Evolutionary conservation across 257 asterid genomes (phyloP), one percentile per base, ranked within the genome.

Genomic region (Primulina huaijiensis): DNA sequence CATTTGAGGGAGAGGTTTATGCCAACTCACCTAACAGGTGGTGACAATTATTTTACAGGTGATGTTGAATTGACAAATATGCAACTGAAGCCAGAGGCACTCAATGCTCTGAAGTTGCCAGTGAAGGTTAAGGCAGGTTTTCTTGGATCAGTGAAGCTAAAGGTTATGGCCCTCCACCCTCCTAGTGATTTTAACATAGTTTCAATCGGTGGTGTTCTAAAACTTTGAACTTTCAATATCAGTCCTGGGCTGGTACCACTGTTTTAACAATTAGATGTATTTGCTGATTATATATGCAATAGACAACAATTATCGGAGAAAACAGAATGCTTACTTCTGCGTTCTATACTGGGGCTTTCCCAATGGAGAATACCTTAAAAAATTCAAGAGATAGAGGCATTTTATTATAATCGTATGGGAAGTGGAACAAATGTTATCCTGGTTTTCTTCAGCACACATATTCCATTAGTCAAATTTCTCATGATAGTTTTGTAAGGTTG

Each of bases 41-140:
- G 30, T 27, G 30, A 2, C 30, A 3, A 27, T 27, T 72, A 70
- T 78, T 29, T 71, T 71, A 64, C 87, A 93, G 99, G 97, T 21
- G 89, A 93, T 79, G 99, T 93, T 40, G 97, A 93, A 80, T 83
- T 93, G 65, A 79, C 95, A 53, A 93, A 93, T 79, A 93, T 93
- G 99, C 92, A 93, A 81, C 87, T 93, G 82, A 93, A 90, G 86
- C 99, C 97, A 20, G 97, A 93, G 95, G 99, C 99, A 50, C 96
- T 93, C 62, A 93, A 93, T 85, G 97, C 99, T 25, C 82, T 90
- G 81, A 90, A 90, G 87, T 87, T 93, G 78, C 99, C 97, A 34
- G 87, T 93, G 82, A 93, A 83, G 87, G 99, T 93, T 77, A 93
- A 93, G 83, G 97, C 97, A 21, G 99, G 99, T 68, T 93, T 93